Percentiles rank a stretch among this genome's conserved stretches.
Conservation (phyloP, 768 basidiomycete genomes). For the Hydnomerulius pinastri region DNA sequence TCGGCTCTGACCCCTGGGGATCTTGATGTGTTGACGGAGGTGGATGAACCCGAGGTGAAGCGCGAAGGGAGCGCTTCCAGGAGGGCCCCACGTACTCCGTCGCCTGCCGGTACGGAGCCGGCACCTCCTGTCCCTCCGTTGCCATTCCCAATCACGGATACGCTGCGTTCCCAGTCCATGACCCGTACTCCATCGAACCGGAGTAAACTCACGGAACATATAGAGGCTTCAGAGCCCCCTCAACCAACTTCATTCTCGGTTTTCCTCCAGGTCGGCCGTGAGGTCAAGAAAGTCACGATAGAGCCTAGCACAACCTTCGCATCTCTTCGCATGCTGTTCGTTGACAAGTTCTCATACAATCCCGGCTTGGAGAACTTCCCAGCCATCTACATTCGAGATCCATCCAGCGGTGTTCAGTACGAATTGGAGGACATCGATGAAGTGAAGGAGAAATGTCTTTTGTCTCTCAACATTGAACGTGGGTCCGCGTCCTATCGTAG, state of each 20-base stretch:
- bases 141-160: constrained; percentile 49
- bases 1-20: constrained; percentile 68
- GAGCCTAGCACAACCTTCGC: constrained; percentile 73
- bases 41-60: constrained; percentile 50
- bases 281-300: constrained; percentile 84
- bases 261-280: constrained; percentile 87
- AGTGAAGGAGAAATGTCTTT: constrained; percentile 81
- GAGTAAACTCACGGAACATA: constrained; percentile 20
- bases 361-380: constrained; percentile 93
- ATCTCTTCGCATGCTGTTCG: constrained; percentile 82
- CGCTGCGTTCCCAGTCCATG: constrained; percentile 17
- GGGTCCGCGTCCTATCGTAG: constrained; percentile 39
- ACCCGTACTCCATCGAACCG: constrained; percentile 3
- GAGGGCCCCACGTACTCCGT: constrained; percentile 40
- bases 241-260: constrained; percentile 52
- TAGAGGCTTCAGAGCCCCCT: constrained; percentile 20
- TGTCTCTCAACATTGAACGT: constrained; percentile 98
- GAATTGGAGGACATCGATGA: constrained; percentile 95
- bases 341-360: constrained; percentile 93
- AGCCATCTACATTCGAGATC: constrained; percentile 93
- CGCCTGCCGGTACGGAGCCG: constrained; percentile 21
- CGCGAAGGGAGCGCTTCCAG: constrained; percentile 12
- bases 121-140: constrained; percentile 48
- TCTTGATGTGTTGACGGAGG: constrained; percentile 70
- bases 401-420: constrained; percentile 89